Percentiles rank a stretch among this genome's conserved stretches.
Conservation (phyloP, 2,329 filamentous ascomycete genomes). For the Hypoxylon sp. region DNA sequence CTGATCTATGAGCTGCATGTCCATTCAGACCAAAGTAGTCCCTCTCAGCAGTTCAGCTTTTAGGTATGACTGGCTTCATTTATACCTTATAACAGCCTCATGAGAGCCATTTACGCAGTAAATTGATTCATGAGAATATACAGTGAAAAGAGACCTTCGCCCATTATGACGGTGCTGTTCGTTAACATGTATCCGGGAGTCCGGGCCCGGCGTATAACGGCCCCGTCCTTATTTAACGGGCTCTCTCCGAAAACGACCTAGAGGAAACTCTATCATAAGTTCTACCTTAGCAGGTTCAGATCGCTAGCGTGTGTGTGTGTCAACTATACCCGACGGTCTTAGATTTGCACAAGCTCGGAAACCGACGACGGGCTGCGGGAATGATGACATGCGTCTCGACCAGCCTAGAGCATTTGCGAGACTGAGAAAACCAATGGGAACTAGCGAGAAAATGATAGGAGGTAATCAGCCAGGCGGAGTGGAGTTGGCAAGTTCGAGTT, state of each 20-base stretch:
- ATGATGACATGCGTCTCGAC: constrained; percentile 13
- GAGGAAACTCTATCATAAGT: constrained; percentile 12
- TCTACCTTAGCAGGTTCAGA: neutral
- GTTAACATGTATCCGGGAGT: constrained; percentile 16
- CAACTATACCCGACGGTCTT: constrained; percentile 9
- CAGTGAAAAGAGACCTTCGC: neutral
- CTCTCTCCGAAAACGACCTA: neutral
- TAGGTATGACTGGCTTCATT: too few relatives aligned
- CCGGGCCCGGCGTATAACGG: constrained; percentile 21
- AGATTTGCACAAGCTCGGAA: constrained; percentile 8
- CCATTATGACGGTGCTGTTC: neutral
- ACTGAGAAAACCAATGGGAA: constrained; percentile 7
- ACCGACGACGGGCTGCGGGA: constrained; percentile 14
- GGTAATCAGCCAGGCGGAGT: constrained; percentile 17
- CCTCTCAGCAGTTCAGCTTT: too few relatives aligned
- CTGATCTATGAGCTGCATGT: too few relatives aligned
- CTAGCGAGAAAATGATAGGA: neutral
- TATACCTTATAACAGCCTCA: neutral
- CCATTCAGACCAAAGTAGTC: too few relatives aligned
- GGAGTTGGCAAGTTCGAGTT: constrained; percentile 26
- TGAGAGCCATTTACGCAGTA: too few relatives aligned
- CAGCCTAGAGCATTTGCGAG: constrained; percentile 8
- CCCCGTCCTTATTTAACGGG: constrained; percentile 13
- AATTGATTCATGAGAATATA: neutral
- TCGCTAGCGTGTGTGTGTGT: neutral